Conservation (phyloP, 140 eudicot species). For the Anethum foeniculum region DNA sequence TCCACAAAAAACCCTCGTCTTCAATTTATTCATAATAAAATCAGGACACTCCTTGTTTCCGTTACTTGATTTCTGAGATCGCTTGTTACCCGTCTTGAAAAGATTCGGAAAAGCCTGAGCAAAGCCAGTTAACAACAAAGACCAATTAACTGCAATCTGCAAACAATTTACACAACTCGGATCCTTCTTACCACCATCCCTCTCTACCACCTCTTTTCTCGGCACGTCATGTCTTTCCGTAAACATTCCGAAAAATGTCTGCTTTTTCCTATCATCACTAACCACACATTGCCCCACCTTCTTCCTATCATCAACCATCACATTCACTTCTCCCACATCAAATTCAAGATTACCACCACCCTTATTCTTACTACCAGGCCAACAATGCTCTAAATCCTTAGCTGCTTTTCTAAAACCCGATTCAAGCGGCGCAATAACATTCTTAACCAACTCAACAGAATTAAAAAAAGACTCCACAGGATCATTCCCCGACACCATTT, state of each 20-base stretch:
- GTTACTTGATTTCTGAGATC: conserved; percentile 34
- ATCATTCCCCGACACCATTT: conserved; percentile 64
- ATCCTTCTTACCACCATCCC: conserved; percentile 40
- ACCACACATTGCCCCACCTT: conserved; percentile 16
- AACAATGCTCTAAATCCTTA: conserved; percentile 54
- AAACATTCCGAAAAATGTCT: conserved; percentile 54
- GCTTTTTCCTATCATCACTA: conserved; percentile 46
- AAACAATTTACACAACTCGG: conserved; percentile 59
- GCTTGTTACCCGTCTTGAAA: conserved; percentile 47
- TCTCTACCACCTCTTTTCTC: conserved; percentile 31
- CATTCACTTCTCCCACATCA: conserved; percentile 16
- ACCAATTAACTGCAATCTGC: conserved; percentile 65
- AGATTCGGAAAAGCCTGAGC: conserved; percentile 59
- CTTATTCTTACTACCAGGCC: conserved; percentile 37
- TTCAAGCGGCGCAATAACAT: conserved; percentile 65
- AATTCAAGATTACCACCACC: conserved; percentile 22
- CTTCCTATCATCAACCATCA: conserved; percentile 17
- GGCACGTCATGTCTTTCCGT: conserved; percentile 24
- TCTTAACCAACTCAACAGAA: conserved; percentile 56
- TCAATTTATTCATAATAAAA: conserved; percentile 19
- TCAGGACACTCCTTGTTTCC: conserved; percentile 22
- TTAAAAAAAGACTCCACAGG: conserved; percentile 54
- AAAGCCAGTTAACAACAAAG: conserved; percentile 53
- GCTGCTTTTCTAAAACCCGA: conserved; percentile 55
- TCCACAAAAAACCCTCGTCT: conserved; percentile 25